Conservation (phyloP, 2,329 filamentous ascomycete species). For the Orbilia oligospora region DNA sequence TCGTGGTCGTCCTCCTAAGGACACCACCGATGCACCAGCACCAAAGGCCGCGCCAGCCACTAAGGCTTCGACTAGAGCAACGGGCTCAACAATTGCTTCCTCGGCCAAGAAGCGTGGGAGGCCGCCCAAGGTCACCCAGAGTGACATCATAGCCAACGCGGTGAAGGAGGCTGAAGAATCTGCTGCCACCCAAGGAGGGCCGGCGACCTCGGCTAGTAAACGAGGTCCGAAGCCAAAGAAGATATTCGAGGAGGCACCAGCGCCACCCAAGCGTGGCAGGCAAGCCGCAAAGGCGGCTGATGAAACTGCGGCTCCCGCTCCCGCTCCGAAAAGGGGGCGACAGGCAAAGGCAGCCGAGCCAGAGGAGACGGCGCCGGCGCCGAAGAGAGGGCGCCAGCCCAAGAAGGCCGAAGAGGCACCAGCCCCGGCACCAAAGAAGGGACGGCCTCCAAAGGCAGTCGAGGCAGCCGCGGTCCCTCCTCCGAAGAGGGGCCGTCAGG, state of each 20-base stretch:
- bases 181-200: constrained; percentile 12
- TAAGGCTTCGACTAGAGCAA: constrained; percentile 5
- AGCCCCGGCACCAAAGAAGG: constrained; percentile 18
- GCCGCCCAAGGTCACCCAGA: constrained; percentile 48
- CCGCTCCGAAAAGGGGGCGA: constrained; percentile 35
- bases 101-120: constrained; percentile 34
- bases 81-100: constrained; percentile 4
- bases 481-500: constrained; percentile 26
- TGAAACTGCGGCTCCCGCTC: constrained; percentile 4
- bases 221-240: constrained; percentile 31
- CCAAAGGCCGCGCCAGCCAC: constrained; percentile 17
- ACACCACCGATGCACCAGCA: constrained; percentile 16
- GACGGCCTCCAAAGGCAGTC: constrained; percentile 15
- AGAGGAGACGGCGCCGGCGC: constrained; percentile 14
- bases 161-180: constrained; percentile 45
- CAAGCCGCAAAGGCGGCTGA: constrained; percentile 11
- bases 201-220: constrained; percentile 30
- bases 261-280: constrained; percentile 22
- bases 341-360: constrained; percentile 18
- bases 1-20: constrained; percentile 56
- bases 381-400: constrained; percentile 37
- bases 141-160: constrained; percentile 30
- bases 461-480: constrained; percentile 19
- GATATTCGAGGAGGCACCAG: constrained; percentile 14
- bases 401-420: constrained; percentile 34